Percentiles rank a stretch among this genome's conserved stretches.
Conservation (phyloP, 768 basidiomycete species). For the Mycena venus region DNA sequence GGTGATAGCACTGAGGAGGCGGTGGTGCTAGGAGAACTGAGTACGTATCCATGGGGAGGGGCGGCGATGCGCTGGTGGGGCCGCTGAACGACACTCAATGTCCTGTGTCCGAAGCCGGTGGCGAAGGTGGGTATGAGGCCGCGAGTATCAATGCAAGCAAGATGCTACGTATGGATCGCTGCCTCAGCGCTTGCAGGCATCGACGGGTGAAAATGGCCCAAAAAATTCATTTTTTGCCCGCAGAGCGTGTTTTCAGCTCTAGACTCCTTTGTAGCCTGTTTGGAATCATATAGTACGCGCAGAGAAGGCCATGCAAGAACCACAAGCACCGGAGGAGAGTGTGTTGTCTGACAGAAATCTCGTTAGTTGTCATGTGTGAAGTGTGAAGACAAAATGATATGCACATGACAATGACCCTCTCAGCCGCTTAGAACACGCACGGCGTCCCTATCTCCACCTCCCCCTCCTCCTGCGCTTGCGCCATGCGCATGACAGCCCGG, state of each 20-base stretch:
- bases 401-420: constrained; percentile 8
- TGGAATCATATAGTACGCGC: constrained; percentile 12
- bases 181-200: too few relatives aligned
- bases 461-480: not conserved
- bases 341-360: constrained; percentile 29
- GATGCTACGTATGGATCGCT: too few relatives aligned
- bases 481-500: constrained; percentile 15
- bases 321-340: constrained; percentile 26
- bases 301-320: constrained; percentile 20
- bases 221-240: too few relatives aligned
- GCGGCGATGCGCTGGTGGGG: not conserved
- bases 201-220: too few relatives aligned
- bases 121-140: not conserved
- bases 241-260: too few relatives aligned
- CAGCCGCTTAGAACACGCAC: constrained; percentile 19
- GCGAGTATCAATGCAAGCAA: constrained; percentile 27
- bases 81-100: not conserved
- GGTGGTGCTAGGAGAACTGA: constrained; percentile 5
- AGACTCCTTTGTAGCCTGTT: too few relatives aligned
- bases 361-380: not conserved
- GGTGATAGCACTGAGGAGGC: constrained; percentile 6
- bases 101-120: not conserved
- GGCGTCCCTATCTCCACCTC: constrained; percentile 11
- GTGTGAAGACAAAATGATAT: not conserved
- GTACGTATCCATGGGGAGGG: not conserved